Base-by-base conservation (phyloP, 441 rosid genomes). In the Bocquillonia castaneifolia region DNA sequence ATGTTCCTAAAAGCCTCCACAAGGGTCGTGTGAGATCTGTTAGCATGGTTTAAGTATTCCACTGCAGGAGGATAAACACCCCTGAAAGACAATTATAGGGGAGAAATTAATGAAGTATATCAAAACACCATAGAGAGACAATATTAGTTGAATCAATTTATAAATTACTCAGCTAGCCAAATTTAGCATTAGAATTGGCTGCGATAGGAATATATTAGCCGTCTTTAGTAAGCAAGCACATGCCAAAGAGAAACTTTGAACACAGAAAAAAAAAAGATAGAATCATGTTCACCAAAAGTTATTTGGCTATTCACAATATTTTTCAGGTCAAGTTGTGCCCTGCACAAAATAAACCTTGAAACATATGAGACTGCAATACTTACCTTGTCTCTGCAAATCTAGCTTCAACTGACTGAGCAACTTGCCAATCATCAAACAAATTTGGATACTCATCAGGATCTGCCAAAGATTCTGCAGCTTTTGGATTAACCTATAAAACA, bases 401-500 rank as follows among this genome's bases (percentile, higher is more conserved):
- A 72, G 91, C 79, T 76, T 92, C 99, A 51, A 95, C 78, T 31
- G 97, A 81, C 37, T 90, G 78, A 47, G 97, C 87, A 59, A 88
- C 84, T 82, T 95, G 95, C 99, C 98, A 92, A 79, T 95, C 97
- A 71, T 94, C 99, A 82, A 92, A 95, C 81, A 95, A 51, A 85
- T 92, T 95, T 23, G 98, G 84, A 74, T 95, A 92, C 81, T 95
- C 99, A 75, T 81, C 88, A 59, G 99, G 98, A 85, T 95, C 97
- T 17, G 99, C 98, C 83, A 95, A 80, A 66, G 98, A 92, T 73
- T 95, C 99, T 42, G 99, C 99, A 62, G 99, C 98, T 83, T 90
- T 95, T 58, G 96, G 89, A 76, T 92, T 95, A 72, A 92, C 85
- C 99, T 95, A 78, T 62, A 78, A 52, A 69, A 40, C 55, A 72